phyloP scores from a whole-genome alignment of 257 asterid genomes.

The Solanum rostratum region DNA sequence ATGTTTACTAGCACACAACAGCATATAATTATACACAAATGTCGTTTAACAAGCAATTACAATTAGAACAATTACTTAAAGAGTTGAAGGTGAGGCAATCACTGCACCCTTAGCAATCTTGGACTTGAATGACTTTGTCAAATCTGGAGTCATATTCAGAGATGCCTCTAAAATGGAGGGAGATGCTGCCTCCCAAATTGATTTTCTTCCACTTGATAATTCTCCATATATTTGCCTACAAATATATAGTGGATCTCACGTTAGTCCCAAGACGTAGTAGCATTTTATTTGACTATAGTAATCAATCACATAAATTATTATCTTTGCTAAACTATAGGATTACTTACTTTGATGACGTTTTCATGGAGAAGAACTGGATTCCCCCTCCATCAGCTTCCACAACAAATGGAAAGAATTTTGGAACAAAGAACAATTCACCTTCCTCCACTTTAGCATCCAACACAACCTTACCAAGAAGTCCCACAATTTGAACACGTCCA shows the following conservation, averaged over 20 bases:
- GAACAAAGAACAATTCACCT: constrained; percentile 31
- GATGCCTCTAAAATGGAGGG: constrained; percentile 21
- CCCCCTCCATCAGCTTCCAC: constrained; percentile 19
- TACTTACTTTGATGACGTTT: constrained; percentile 27
- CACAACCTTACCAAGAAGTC: constrained; percentile 16
- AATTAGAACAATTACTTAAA: background rate
- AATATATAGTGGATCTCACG: background rate
- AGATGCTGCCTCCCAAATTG: constrained; percentile 22
- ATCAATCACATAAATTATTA: background rate
- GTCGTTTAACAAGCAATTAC: too few relatives aligned
- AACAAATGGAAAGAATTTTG: constrained; percentile 20
- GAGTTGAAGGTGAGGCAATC: background rate
- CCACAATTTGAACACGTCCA: constrained; percentile 24
- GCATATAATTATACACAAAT: too few relatives aligned
- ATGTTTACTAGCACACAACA: too few relatives aligned
- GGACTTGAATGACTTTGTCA: constrained; percentile 6
- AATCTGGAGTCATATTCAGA: constrained; percentile 7
- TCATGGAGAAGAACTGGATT: constrained; percentile 16
- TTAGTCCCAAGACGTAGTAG: too few relatives aligned
- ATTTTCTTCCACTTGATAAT: constrained; percentile 10
- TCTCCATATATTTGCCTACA: constrained; percentile 18
- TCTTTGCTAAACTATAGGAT: background rate
- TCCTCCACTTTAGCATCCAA: constrained; percentile 12
- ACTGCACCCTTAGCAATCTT: background rate
- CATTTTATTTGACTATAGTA: too few relatives aligned